Conservation (phyloP, 192 early-diverging fungal species). For the Rhizophlyctis rosea region DNA sequence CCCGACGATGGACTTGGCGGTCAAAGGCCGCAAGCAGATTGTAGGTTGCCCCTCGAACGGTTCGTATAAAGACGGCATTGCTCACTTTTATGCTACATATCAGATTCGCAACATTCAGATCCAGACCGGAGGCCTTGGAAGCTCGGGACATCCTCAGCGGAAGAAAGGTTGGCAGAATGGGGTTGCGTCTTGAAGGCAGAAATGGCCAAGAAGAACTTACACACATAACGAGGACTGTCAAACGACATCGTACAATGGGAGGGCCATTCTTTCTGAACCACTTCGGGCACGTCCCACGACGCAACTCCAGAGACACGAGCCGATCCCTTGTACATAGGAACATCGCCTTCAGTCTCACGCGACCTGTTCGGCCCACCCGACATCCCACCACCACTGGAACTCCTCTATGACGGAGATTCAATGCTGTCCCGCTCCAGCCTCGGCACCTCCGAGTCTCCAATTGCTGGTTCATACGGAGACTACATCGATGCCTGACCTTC, state of each 20-base stretch:
- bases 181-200: constrained; percentile 89
- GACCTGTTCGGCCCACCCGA: constrained; percentile 19
- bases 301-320: constrained; percentile 19
- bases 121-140: constrained; percentile 84
- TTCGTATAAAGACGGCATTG: no score
- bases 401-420: constrained; percentile 16
- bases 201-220: constrained; percentile 98
- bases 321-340: constrained; percentile 24
- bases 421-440: neutral
- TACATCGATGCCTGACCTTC: constrained; percentile 10
- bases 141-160: constrained; percentile 91
- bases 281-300: constrained; percentile 20
- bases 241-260: constrained; percentile 16
- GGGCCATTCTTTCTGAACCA: constrained; percentile 17
- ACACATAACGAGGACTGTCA: constrained; percentile 74
- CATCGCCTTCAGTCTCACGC: constrained; percentile 13
- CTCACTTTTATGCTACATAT: constrained; percentile 59
- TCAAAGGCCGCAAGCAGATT: constrained; percentile 21
- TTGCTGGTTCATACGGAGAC: constrained; percentile 13
- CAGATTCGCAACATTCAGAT: constrained; percentile 97
- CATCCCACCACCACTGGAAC: constrained; percentile 12
- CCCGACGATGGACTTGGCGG: constrained; percentile 22
- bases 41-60: constrained; percentile 13
- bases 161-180: constrained; percentile 81
- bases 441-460: neutral